These are phyloP conservation scores for Boletellus deceptivus DNA, from an alignment of 1,284 basidiomycete species.

Conservation along the genomic window DNA sequence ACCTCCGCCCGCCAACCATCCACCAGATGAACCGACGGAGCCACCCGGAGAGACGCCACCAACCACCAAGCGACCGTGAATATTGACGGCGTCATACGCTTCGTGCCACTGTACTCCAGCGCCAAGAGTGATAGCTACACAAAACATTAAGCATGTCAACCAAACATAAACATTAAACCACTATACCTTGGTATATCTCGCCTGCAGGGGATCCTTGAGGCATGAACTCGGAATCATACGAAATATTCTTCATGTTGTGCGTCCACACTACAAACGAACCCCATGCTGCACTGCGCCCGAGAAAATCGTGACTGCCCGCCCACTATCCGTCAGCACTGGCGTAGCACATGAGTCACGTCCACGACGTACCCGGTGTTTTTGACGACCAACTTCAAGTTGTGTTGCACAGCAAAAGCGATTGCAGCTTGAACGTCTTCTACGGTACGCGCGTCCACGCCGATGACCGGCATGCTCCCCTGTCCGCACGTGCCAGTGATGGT, in stretches of 20 bases:
- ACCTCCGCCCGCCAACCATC: constrained; percentile 45
- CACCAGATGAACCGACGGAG: constrained; percentile 36
- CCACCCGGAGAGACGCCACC: constrained; percentile 21
- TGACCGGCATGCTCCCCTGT: constrained; percentile 17
- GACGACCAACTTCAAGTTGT: constrained; percentile 45
- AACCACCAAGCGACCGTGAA: constrained; percentile 35
- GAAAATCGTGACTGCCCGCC: constrained; percentile 8
- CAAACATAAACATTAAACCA: neutral
- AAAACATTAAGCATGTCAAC: neutral
- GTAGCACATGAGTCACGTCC: neutral
- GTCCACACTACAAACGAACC: constrained; percentile 43
- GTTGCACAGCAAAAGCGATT: constrained; percentile 26
- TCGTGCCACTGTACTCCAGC: constrained; percentile 48
- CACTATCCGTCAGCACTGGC: too few species aligned
- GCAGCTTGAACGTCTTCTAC: constrained; percentile 40
- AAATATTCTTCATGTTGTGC: constrained; percentile 28
- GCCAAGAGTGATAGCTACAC: constrained; percentile 38
- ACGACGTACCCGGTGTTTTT: constrained; percentile 46
- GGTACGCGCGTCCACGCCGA: constrained; percentile 29
- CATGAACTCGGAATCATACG: constrained; percentile 31
- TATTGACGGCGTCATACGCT: constrained; percentile 37
- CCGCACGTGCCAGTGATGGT: constrained; percentile 11
- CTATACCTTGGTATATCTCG: constrained; percentile 16
- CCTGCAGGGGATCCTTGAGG: constrained; percentile 29
- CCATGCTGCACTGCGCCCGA: constrained; percentile 39